A percentile compares a stretch with the other conserved stretches of the same genome.
These are phyloP conservation scores for Leccinum huronense DNA, from an alignment of 1,284 basidiomycete genomes.

Conservation along the genomic window DNA sequence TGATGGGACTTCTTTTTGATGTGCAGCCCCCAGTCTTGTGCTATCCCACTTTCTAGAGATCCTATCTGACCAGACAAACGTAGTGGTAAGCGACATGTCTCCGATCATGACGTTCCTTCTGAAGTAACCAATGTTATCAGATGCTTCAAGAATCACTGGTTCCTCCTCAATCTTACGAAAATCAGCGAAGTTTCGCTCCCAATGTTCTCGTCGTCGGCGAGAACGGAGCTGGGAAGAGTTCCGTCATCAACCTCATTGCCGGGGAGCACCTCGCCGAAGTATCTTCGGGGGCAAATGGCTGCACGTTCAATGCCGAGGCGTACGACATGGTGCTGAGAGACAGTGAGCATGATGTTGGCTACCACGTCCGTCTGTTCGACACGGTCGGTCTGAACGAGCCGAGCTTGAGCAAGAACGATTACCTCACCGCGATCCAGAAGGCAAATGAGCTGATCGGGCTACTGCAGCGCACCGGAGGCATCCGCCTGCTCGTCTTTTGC, in stretches of 20 bases:
- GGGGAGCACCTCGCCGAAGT: slow-evolving; percentile 18
- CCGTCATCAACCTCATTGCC: slow-evolving; percentile 27
- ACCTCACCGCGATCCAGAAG: slow-evolving; percentile 24
- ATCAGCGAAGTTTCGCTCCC: slow-evolving; percentile 10
- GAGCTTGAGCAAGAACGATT: slow-evolving; percentile 17
- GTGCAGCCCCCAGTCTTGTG: neutral
- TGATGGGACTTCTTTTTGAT: neutral
- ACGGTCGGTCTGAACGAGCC: slow-evolving; percentile 28
- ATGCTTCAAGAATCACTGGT: slow-evolving; percentile 5
- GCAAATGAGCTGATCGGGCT: slow-evolving; percentile 23
- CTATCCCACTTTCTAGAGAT: neutral
- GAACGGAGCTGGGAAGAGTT: slow-evolving; percentile 30
- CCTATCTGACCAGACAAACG: neutral
- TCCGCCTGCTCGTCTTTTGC: slow-evolving; percentile 30
- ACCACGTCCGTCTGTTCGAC: slow-evolving; percentile 25
- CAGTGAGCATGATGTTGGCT: neutral
- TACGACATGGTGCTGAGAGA: slow-evolving; percentile 23
- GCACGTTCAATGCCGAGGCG: slow-evolving; percentile 19
- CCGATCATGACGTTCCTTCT: neutral
- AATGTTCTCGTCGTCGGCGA: slow-evolving; percentile 30
- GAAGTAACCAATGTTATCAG: slow-evolving; percentile 6
- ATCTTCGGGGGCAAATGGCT: slow-evolving; percentile 18
- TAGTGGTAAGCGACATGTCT: slow-evolving; percentile 13
- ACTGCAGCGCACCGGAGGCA: slow-evolving; percentile 28
- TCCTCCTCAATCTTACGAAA: slow-evolving; percentile 9